Percentiles rank a stretch among this genome's conserved stretches.
Evolutionary conservation across 768 basidiomycete species (phyloP).

Genomic region (Auriscalpium microsporum): DNA sequence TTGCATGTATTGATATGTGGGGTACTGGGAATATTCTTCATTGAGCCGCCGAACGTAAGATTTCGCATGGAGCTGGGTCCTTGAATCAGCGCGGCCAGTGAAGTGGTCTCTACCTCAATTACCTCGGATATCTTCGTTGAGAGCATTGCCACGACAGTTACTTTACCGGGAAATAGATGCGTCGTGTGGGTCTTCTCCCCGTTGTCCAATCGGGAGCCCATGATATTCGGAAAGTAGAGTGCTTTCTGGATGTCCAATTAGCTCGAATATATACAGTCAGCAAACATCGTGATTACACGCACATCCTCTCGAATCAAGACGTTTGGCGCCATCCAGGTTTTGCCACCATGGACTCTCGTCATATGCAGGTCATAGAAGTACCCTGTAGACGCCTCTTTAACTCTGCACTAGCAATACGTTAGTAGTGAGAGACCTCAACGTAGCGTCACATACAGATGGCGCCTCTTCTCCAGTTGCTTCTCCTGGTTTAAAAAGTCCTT

Average conservation of each 20-base stretch:
- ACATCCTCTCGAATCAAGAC: slow-evolving; percentile 89
- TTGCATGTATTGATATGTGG: slow-evolving; percentile 66
- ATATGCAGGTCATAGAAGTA: slow-evolving; percentile 86
- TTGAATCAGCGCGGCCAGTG: neutral
- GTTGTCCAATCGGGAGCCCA: slow-evolving; percentile 57
- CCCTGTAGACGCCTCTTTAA: slow-evolving; percentile 62
- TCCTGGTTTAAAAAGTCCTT: slow-evolving; percentile 68
- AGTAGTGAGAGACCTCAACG: slow-evolving; percentile 2
- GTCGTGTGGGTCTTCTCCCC: slow-evolving; percentile 63
- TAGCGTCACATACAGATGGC: slow-evolving; percentile 37
- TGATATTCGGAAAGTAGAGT: slow-evolving; percentile 83
- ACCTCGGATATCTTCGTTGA: slow-evolving; percentile 86
- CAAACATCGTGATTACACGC: slow-evolving; percentile 22
- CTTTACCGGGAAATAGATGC: slow-evolving; percentile 61
- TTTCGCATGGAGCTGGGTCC: slow-evolving; percentile 63
- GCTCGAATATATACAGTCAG: neutral
- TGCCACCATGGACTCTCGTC: slow-evolving; percentile 77
- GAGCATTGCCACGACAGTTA: slow-evolving; percentile 78
- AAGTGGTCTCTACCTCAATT: slow-evolving; percentile 9
- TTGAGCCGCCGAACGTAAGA: slow-evolving; percentile 59
- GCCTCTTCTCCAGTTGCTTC: slow-evolving; percentile 58
- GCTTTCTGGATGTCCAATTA: slow-evolving; percentile 55
- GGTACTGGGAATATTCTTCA: slow-evolving; percentile 40
- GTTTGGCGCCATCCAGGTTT: slow-evolving; percentile 88
- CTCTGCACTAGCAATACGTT: slow-evolving; percentile 34